Evolutionary conservation across 108 stramenopile genomes (phyloP).

Genomic region (Mediolabrus comicus): DNA sequence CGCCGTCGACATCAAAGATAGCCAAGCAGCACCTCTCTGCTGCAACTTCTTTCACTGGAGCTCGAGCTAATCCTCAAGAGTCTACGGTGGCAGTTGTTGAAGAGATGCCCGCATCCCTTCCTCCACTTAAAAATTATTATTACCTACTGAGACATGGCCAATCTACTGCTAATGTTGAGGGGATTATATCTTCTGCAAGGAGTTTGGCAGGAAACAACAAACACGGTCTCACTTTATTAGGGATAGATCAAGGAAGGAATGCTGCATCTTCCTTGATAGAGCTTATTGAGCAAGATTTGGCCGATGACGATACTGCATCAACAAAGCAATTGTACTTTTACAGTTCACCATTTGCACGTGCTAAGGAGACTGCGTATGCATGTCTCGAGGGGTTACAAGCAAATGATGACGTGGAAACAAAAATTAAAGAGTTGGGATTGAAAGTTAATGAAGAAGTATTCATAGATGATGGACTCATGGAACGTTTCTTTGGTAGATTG

Average conservation of each 20-base stretch:
- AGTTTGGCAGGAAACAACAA: slow-evolving; percentile 66
- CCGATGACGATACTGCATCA: slow-evolving; percentile 5
- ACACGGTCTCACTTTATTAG: slow-evolving; percentile 71
- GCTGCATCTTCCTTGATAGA: slow-evolving; percentile 56
- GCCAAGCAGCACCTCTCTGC: background rate
- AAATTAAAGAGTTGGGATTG: slow-evolving; percentile 45
- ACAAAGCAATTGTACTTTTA: slow-evolving; percentile 59
- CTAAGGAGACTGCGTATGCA: slow-evolving; percentile 67
- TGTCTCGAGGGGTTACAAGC: slow-evolving; percentile 50
- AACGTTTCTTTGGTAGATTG: slow-evolving; percentile 78
- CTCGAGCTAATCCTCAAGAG: slow-evolving; percentile 24
- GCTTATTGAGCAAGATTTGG: slow-evolving; percentile 33
- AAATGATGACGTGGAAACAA: slow-evolving; percentile 31
- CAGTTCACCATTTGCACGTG: slow-evolving; percentile 82
- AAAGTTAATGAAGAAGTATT: slow-evolving; percentile 45
- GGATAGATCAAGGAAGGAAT: slow-evolving; percentile 67
- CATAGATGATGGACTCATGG: slow-evolving; percentile 71
- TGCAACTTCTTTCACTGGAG: background rate
- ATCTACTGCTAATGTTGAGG: slow-evolving; percentile 75
- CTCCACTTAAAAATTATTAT: slow-evolving; percentile 60
- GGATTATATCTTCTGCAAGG: slow-evolving; percentile 73
- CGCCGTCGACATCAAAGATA: background rate
- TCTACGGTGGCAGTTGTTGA: slow-evolving; percentile 25
- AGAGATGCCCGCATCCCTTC: slow-evolving; percentile 64
- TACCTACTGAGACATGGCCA: slow-evolving; percentile 83